Evolutionary conservation across 169 alveolate species (phyloP), one percentile per base, ranked within the genome.

Genomic region (Plasmodium knowlesi): DNA sequence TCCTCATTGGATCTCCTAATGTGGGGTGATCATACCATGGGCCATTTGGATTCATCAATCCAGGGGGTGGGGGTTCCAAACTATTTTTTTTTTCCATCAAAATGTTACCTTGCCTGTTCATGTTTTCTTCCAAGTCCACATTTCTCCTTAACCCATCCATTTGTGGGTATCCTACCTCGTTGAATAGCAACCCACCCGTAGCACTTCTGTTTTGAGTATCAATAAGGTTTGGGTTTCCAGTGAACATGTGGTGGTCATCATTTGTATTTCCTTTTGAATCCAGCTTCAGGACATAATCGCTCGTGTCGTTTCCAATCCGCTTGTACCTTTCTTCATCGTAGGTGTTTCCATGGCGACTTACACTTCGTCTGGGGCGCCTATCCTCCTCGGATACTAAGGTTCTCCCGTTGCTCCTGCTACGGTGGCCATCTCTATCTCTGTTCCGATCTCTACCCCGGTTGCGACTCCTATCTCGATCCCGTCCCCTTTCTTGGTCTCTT

Each of bases 21-120:
- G 41, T 84, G 22, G 92, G 32, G 34, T 84, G 32, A 19, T 84
- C 74, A 84, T 70, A 84, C 83, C 89, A 84, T 12, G 83, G 39
- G 19, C 53, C 10, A 32, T 84, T 73, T 19, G 16, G 76, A 84
- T 71, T 41, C 5, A 25, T 10, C 72, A 25, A 14, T 0, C 61
- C 61, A 12, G 86, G 22, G 61, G 46, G 10, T 22, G 39, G 53
- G 12, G 39, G 30, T 5, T 25, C 8, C n/a, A 41, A 14, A n/a
- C 14, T 70, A 54, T 30, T 54, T 22, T 37, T 61, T 46, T 83
- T 72, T 4, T 83, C 46, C 8, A 43, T 34, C 6, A 34, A 39
- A 9, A 25, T 9, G 37, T 25, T 83, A 22, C 67, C 67, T 3
- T 46, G 70, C 76, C 61, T 83, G 16, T n/a, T 61, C 61, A n/a